These are phyloP conservation scores for Oryza meridionalis DNA, from an alignment of 176 grass and related monocot genomes.

Conservation along the genomic window DNA sequence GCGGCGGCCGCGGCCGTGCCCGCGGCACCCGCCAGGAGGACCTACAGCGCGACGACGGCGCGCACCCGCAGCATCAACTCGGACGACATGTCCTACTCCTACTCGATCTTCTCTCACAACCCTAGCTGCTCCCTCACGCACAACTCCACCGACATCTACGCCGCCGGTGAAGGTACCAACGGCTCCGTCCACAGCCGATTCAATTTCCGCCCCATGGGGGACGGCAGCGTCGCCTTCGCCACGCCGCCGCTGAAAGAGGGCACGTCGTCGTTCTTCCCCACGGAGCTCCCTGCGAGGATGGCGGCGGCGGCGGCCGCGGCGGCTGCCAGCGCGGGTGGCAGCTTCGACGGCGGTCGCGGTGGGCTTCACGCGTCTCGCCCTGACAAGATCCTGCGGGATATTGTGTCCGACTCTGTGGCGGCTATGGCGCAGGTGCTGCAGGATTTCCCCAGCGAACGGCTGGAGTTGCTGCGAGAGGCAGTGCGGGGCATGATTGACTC, in stretches of 20 bases:
- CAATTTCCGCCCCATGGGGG: conserved; percentile 86
- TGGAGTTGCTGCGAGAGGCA: conserved; percentile 65
- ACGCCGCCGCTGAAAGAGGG: conserved; percentile 52
- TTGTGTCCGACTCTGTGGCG: conserved; percentile 64
- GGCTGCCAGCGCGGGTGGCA: conserved; percentile 47
- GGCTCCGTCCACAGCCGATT: conserved; percentile 97
- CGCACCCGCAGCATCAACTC: conserved; percentile 79
- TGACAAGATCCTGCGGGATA: conserved; percentile 67
- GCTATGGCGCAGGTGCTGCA: conserved; percentile 69
- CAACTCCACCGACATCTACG: conserved; percentile 94
- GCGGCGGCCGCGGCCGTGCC: conserved; percentile 9
- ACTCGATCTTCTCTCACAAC: conserved; percentile 97
- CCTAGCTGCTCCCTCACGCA: conserved; percentile 95
- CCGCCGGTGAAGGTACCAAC: conserved; percentile 94
- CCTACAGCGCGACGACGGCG: conserved; percentile 76
- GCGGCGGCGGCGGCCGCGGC: neutral
- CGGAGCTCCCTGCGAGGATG: conserved; percentile 75
- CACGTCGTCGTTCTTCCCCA: conserved; percentile 76
- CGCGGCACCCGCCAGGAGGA: conserved; percentile 39
- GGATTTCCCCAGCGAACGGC: conserved; percentile 63
- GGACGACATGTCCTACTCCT: conserved; percentile 93
- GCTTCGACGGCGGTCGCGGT: conserved; percentile 66
- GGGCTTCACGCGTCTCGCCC: conserved; percentile 48
- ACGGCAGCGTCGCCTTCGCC: conserved; percentile 89
- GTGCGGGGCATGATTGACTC: conserved; percentile 59